Base-by-base conservation (phyloP, 2,329 filamentous ascomycete genomes). In the Monosporascus ibericus region DNA sequence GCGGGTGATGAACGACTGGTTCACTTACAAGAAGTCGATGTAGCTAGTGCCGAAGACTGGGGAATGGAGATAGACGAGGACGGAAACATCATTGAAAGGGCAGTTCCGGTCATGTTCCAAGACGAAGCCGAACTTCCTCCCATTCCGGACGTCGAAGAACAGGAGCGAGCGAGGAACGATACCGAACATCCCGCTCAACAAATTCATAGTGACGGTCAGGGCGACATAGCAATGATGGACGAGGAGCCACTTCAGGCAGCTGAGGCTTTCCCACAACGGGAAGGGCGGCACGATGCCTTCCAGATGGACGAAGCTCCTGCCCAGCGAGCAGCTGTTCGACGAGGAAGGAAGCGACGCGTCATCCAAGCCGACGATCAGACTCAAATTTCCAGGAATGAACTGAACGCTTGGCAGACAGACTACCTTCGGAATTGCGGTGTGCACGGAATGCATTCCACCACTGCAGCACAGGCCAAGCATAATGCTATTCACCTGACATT, bases 11-110 rank as follows among this genome's bases (percentile, higher is more conserved):
- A 68, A 2, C 58, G 55, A 20, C 51, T 60, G 5, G 51, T 64
- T 34, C 53, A 60, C 30, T 68, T 76, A 18, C 37, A 51, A 25
- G 67, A 70, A 0, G 71, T 77, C 11, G 72, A 75, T 2, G 60
- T 74, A 25, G 68, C 66, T 8, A 60, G 65, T 5, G 58, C 72
- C 20, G 66, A 66, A 0, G 72, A 74, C 25, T 70, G 76, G 58
- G 73, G 72, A 2, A 67, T 81, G 25, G 70, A 74, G n/a, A 75
- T 82, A 49, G 78, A 80, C 54, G 72, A 67, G 24, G 65, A 80
- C 9, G 79, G 79, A 38, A 80, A 80, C 53, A 62, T 81, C 37
- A 58, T 77, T 40, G 69, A 69, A 47, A 18, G 48, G 22, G 53
- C 27, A 17, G 61, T 48, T n/a, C 58, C 58, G 6, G 53, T 47